Evolutionary conservation across 306 rosid genomes (phyloP), one percentile per base, ranked within the genome.

Genomic region (Sechiopsis laciniata): DNA sequence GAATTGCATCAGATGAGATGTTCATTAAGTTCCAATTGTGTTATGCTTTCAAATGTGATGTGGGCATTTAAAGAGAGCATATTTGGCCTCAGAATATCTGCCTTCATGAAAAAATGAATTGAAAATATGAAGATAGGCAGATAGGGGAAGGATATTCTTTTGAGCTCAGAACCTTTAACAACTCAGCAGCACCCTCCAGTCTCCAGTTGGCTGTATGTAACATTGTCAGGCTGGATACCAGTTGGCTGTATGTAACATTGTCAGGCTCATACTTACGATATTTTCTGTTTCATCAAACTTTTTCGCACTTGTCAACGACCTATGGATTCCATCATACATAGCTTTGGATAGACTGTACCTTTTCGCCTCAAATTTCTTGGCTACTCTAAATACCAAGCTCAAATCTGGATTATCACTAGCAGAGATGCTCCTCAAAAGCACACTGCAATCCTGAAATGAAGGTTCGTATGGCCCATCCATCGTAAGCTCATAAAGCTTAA

Each of bases 391-490:
- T 6, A 82, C 96, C 73, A 94, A 79, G 75, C 82, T 83, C 78
- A 84, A 75, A 80, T 87, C 84, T 3, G 97, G 91, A 22, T 17
- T 76, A 52, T 82, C 87, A 70, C 67, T 35, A 0, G 64, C 72
- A 22, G 96, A 74, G 48, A 89, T 75, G 54, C 66, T 75, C 62
- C 78, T 72, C 54, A 94, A 75, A 82, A 91, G 95, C n/a, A 80
- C 0, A 32, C 55, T 46, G 78, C 92, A 86, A 64, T 91, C 88
- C 48, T 78, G 87, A 45, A 26, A 62, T 1, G 92, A 87, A 55
- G 99, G 99, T 83, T 84, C 76, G 70, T 81, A 89, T 9, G 92
- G 80, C 65, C 99, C 82, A 83, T 91, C 95, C 96, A 94, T 89
- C 97, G 91, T 94, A 74, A 80, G 81, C 88, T 91, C 99, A 59